Base-by-base conservation (phyloP, 176 grass and related monocot species). In the Aegilops bicornis region DNA sequence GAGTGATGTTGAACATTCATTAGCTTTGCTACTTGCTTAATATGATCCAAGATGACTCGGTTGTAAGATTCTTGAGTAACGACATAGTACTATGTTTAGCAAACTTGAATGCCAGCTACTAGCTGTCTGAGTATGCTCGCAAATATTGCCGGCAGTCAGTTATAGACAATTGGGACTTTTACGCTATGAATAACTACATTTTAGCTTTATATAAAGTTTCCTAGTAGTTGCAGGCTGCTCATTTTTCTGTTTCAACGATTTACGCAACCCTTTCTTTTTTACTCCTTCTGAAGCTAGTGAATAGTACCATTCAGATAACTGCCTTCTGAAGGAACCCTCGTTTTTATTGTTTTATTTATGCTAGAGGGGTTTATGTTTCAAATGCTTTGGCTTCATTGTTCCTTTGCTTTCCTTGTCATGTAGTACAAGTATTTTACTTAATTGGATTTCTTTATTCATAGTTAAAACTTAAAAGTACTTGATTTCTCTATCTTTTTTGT, bases 401-500 rank as follows among this genome's bases (percentile, higher is more conserved):
- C 50, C 35, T 72, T 61, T 19, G 36, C 48, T 77, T 79, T 79
- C 24, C 20, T 61, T 80, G 54, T 31, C 8, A 80, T 71, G 35
- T 23, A 16, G 60, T 40, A 4, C 36, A 25, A 70, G 45, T 25
- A 14, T 73, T 14, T 58, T 58, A 85, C 43, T 29, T 85, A 58
- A 20, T 40, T 76, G 12, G 25, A 23, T 19, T 65, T 56, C 4
- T 0, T 3, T 42, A 61, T 29, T 60, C 61, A 32, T 48, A 19
- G 8, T 77, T 27, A 20, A 45, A 78, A 19, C 8, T 77, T 37
- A 20, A 45, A 78, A 87, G 20, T 4, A 12, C 24, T 52, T 29
- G 48, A 22, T 59, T 88, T 78, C 16, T 54, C 50, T 7, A 17
- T 3, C 66, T 24, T 75, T 35, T 54, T 84, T 31, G 64, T 87